phyloP scores from a whole-genome alignment of 768 basidiomycete genomes.

The Hypholoma fasciculare region DNA sequence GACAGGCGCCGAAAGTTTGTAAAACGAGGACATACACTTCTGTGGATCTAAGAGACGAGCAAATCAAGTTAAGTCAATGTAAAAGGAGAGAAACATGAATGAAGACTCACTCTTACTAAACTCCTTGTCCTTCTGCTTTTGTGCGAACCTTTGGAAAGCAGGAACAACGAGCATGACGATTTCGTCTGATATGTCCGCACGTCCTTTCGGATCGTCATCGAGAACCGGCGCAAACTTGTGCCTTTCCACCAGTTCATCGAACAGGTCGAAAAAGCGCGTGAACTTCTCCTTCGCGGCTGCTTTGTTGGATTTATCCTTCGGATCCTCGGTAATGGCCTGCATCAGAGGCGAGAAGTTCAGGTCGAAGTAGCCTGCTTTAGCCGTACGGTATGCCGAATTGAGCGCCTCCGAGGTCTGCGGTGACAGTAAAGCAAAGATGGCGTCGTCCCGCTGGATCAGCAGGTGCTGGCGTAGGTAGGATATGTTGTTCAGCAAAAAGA shows the following conservation, averaged over 20 bases:
- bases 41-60: constrained; percentile 54
- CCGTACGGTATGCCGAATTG: constrained; percentile 71
- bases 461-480: constrained; percentile 66
- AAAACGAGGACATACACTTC: constrained; percentile 50
- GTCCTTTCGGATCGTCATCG: constrained; percentile 66
- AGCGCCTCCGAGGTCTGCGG: constrained; percentile 62
- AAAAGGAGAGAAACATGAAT: constrained; percentile 9
- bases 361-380: constrained; percentile 84
- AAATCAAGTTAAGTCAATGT: constrained; percentile 1
- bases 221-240: constrained; percentile 69
- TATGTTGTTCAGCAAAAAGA: constrained; percentile 81
- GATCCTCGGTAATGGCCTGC: constrained; percentile 63
- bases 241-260: constrained; percentile 79
- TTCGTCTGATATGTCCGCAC: constrained; percentile 66
- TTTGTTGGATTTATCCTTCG: constrained; percentile 58
- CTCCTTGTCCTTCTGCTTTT: constrained; percentile 77
- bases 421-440: constrained; percentile 53
- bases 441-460: constrained; percentile 47
- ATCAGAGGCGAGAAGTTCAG: constrained; percentile 79
- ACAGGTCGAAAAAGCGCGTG: constrained; percentile 75
- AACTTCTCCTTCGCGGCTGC: constrained; percentile 79
- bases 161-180: constrained; percentile 77
- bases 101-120: constrained; percentile 73
- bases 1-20: not conserved
- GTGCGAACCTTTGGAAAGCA: constrained; percentile 69